Evolutionary conservation across 306 rosid species (phyloP).

Genomic region (Cicer judaicum): DNA sequence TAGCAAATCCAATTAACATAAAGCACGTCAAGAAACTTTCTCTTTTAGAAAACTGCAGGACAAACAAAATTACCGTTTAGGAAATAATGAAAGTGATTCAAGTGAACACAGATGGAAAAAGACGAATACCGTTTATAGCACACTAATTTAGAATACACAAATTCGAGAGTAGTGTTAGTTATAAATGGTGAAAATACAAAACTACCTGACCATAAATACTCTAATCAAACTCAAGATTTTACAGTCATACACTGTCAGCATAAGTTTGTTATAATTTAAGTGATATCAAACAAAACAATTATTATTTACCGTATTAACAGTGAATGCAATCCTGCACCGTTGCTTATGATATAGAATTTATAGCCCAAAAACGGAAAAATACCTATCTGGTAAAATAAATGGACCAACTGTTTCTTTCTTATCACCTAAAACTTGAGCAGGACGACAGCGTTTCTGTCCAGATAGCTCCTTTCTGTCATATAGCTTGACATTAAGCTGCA

Average conservation of each 20-base stretch:
- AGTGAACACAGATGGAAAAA: constrained; percentile 4
- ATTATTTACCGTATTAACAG: background rate
- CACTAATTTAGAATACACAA: background rate
- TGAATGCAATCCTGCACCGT: background rate
- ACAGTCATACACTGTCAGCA: constrained; percentile 26
- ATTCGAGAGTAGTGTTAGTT: background rate
- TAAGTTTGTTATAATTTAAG: constrained; percentile 15
- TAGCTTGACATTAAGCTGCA: constrained; percentile 69
- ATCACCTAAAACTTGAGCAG: constrained; percentile 70
- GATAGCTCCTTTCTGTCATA: constrained; percentile 79
- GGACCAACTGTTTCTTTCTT: constrained; percentile 54
- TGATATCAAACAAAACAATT: constrained; percentile 7
- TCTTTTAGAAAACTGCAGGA: background rate
- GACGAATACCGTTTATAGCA: background rate
- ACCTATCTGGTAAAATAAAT: constrained; percentile 60
- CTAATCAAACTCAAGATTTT: constrained; percentile 22
- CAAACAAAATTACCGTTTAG: constrained; percentile 18
- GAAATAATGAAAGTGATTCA: constrained; percentile 14
- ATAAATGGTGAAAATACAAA: constrained; percentile 35
- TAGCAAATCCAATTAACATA: background rate
- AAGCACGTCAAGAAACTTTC: background rate
- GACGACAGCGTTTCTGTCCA: constrained; percentile 77
- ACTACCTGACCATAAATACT: constrained; percentile 4
- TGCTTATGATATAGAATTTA: constrained; percentile 30
- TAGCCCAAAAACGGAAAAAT: constrained; percentile 34